These are phyloP conservation scores for Penicillium sumatraense DNA, from an alignment of 2,329 filamentous ascomycete genomes.

Conservation along the genomic window DNA sequence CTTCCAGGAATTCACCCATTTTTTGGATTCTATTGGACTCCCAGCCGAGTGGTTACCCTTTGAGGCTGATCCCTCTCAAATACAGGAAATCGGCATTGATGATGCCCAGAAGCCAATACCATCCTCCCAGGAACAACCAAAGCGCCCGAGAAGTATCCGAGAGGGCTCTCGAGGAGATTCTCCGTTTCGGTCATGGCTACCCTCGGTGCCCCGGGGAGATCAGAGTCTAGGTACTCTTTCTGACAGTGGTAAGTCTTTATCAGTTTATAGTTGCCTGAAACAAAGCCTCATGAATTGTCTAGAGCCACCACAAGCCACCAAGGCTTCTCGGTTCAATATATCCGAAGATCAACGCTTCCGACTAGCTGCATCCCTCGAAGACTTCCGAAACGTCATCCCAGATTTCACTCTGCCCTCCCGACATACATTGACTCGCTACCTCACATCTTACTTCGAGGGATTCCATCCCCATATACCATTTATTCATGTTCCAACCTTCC, in stretches of 20 bases:
- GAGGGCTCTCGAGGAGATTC: constrained; percentile 36
- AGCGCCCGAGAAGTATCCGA: constrained; percentile 22
- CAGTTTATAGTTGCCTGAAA: not conserved
- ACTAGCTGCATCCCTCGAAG: constrained; percentile 35
- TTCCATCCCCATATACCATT: constrained; percentile 67
- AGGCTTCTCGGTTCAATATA: constrained; percentile 29
- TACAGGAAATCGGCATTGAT: constrained; percentile 27
- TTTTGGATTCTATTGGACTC: constrained; percentile 40
- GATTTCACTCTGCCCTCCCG: constrained; percentile 70
- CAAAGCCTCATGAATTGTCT: not conserved
- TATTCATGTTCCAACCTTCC: constrained; percentile 70
- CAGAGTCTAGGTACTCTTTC: constrained; percentile 38
- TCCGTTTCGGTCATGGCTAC: constrained; percentile 39
- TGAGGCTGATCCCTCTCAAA: constrained; percentile 30
- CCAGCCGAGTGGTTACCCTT: constrained; percentile 39
- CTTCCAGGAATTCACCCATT: constrained; percentile 43
- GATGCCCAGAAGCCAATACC: constrained; percentile 27
- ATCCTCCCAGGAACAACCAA: constrained; percentile 25
- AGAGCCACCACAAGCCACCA: constrained; percentile 35
- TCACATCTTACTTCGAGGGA: constrained; percentile 71
- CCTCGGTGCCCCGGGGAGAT: constrained; percentile 36
- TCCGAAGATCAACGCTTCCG: constrained; percentile 36
- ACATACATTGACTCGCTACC: constrained; percentile 69
- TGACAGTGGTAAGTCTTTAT: constrained; percentile 31
- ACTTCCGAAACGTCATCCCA: constrained; percentile 36